Base-by-base conservation (phyloP, 2,329 filamentous ascomycete genomes). In the Beauveria pseudobassiana region DNA sequence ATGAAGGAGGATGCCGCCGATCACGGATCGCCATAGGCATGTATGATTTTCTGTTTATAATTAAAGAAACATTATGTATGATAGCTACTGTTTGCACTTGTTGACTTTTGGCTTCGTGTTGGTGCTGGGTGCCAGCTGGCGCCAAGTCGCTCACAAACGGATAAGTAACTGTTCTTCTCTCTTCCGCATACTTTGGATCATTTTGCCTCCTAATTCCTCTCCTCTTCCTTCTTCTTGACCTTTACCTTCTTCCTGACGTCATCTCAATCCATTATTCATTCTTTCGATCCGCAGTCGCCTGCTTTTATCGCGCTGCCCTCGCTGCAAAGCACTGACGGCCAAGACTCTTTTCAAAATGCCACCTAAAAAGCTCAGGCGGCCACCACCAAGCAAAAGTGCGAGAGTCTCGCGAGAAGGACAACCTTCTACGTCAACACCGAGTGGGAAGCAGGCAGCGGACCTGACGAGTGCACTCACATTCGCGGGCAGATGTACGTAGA, bases 1-100 rank as follows among this genome's bases (percentile, higher is more conserved):
- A 74, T 90, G 71, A 74, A 72, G 65, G 74, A 76, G 16, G 73
- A 76, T 40, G 69, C 66, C 7, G 69, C 66, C 1, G 71, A 71
- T 45, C 68, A 69, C 26, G 64, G 62, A 1, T 74, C 72, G 1
- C 72, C 73, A 28, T 65, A 66, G 4, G 70, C 12, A 46, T 61
- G 50, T 42, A 49, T 61, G 24, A 46, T 16, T 14, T 26, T 54
- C 3, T 42, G 34, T 20, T 24, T 24, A 20, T 12, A 22, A 57
- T 24, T 24, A 10, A 48, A 10, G 26, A 24, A 46, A 34, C 16
- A 22, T 2, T 3, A 28, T 55, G 34, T 49, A 49, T 3, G 24
- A 34, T 51, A n/a, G 56, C 30, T 42, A 26, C 38, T 24, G 56
- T 59, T 59, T 60, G 58, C 28, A 46, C 40, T 14, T 22, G 3